These are phyloP conservation scores for Ceratocystis papillata DNA, from an alignment of 2,329 filamentous ascomycete genomes.

Conservation along the genomic window DNA sequence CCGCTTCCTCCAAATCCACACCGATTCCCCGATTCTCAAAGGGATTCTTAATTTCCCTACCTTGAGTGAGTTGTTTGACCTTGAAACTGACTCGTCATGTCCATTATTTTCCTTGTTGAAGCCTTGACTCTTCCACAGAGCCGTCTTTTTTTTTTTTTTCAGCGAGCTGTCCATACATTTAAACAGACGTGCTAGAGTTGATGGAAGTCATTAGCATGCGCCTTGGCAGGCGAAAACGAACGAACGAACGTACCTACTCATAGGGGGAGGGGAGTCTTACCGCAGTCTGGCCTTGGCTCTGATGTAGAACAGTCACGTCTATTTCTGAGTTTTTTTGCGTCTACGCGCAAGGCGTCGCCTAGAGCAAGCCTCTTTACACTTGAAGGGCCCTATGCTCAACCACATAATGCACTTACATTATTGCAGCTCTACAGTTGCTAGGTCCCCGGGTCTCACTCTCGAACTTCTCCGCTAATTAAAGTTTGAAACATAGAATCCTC, in stretches of 20 bases:
- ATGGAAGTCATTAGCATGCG: too few species aligned
- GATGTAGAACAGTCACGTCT: too few species aligned
- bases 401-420: neutral
- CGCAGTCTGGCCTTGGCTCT: too few species aligned
- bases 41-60: conserved; percentile 6
- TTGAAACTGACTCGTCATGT: conserved; percentile 5
- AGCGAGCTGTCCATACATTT: neutral
- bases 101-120: neutral
- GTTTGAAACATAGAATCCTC: conserved; percentile 10
- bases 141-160: neutral
- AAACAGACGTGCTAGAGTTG: too few species aligned
- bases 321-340: too few species aligned
- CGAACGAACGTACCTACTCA: too few species aligned
- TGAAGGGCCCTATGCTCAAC: too few species aligned
- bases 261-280: too few species aligned
- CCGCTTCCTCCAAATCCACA: neutral
- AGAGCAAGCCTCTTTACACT: neutral
- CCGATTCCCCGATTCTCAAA: neutral
- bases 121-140: neutral
- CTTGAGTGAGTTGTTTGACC: conserved; percentile 7
- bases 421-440: neutral
- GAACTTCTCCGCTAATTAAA: conserved; percentile 10
- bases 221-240: too few species aligned
- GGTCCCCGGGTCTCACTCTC: neutral
- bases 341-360: too few species aligned